phyloP scores from a whole-genome alignment of 495 filamentous ascomycete species.

The Tuber borchii region DNA sequence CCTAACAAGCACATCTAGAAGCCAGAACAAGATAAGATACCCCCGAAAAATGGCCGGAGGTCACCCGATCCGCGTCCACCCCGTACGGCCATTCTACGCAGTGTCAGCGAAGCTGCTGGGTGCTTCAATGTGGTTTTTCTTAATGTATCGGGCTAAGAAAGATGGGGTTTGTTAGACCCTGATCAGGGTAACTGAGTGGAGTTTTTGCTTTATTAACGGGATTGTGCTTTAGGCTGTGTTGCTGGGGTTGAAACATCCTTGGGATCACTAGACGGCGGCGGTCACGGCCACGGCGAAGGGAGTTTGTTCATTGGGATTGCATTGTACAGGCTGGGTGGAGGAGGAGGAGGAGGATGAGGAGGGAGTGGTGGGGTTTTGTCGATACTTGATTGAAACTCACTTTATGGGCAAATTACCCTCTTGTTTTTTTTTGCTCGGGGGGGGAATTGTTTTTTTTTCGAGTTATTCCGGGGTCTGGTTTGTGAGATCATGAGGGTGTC shows the following conservation, averaged over 20 bases:
- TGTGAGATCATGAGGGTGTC: not conserved
- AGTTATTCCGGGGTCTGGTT: not conserved
- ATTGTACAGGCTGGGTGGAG: slow-evolving; percentile 51
- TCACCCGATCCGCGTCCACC: slow-evolving; percentile 69
- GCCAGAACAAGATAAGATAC: slow-evolving; percentile 36
- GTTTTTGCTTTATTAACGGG: slow-evolving; percentile 37
- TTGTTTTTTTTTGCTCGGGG: not conserved
- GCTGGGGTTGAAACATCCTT: slow-evolving; percentile 92
- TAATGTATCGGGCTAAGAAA: slow-evolving; percentile 83
- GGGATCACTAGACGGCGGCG: slow-evolving; percentile 75
- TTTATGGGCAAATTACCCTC: not conserved
- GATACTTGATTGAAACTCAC: not conserved
- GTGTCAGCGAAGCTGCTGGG: slow-evolving; percentile 77
- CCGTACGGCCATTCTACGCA: slow-evolving; percentile 68
- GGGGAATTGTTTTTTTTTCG: not conserved
- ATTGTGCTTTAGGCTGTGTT: slow-evolving; percentile 54
- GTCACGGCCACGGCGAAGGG: not conserved
- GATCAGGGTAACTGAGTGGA: slow-evolving; percentile 10
- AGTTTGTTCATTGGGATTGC: slow-evolving; percentile 60
- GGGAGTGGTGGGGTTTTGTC: not conserved
- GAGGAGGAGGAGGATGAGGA: not conserved
- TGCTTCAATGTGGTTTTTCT: slow-evolving; percentile 97
- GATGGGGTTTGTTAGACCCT: slow-evolving; percentile 55
- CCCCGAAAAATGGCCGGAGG: slow-evolving; percentile 50
- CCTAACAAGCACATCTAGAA: slow-evolving; percentile 26